A percentile compares a stretch with the other conserved stretches of the same genome.
Conservation (phyloP, 176 grass and related monocot genomes). For the Cenchrus americanus region DNA sequence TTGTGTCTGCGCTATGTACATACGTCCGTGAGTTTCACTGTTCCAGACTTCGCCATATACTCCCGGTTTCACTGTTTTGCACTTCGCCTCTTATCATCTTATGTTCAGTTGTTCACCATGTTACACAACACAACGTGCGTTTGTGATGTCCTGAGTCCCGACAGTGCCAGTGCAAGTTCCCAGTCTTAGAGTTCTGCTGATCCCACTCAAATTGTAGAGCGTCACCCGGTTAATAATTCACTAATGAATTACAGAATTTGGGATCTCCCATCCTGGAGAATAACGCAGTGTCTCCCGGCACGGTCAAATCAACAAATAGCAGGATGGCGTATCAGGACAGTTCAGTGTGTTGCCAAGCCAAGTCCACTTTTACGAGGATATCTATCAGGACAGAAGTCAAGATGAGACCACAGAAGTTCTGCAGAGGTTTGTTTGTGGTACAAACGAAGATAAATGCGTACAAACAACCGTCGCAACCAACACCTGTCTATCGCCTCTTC, state of each 20-base stretch:
- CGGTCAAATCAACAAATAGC: not conserved
- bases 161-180: not conserved
- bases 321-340: not conserved
- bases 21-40: not conserved
- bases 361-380: not conserved
- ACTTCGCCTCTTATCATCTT: not conserved
- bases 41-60: not conserved
- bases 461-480: not conserved
- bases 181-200: not conserved
- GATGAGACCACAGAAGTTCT: not conserved
- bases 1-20: not conserved
- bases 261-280: not conserved
- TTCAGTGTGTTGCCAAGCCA: not conserved
- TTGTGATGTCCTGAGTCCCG: not conserved
- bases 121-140: not conserved
- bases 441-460: not conserved
- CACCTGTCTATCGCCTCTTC: not conserved
- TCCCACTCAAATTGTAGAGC: not conserved
- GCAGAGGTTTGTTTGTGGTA: not conserved
- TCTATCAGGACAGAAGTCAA: not conserved
- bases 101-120: not conserved
- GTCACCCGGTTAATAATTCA: not conserved
- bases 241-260: not conserved
- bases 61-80: too few species aligned
- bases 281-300: not conserved